Percentiles rank a stretch among this genome's conserved stretches.
phyloP scores from a whole-genome alignment of 768 basidiomycete species.

The Podaxis sp. region DNA sequence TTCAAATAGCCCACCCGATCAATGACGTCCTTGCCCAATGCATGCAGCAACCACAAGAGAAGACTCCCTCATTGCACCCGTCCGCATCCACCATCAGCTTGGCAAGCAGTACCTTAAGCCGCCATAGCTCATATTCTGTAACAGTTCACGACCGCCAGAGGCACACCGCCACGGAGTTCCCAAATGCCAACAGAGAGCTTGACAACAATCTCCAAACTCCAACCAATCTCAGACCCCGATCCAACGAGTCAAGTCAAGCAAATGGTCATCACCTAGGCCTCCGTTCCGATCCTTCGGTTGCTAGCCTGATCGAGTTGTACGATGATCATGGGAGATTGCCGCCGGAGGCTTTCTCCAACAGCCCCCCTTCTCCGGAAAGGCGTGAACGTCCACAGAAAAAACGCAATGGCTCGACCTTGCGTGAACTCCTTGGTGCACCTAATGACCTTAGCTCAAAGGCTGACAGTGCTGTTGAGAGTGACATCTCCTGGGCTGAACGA shows the following conservation, averaged over 20 bases:
- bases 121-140: slow-evolving; percentile 66
- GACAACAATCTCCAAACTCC: slow-evolving; percentile 26
- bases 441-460: slow-evolving; percentile 30
- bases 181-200: slow-evolving; percentile 50
- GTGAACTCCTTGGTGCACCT: slow-evolving; percentile 66
- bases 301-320: slow-evolving; percentile 69
- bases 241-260: slow-evolving; percentile 34
- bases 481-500: slow-evolving; percentile 84
- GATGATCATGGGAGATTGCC: slow-evolving; percentile 70
- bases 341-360: slow-evolving; percentile 63
- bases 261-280: slow-evolving; percentile 54
- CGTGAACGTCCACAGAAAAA: slow-evolving; percentile 40
- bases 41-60: slow-evolving; percentile 1
- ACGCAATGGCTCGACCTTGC: slow-evolving; percentile 69
- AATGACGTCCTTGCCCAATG: slow-evolving; percentile 38
- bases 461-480: slow-evolving; percentile 52
- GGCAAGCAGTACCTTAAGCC: slow-evolving; percentile 47
- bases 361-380: slow-evolving; percentile 35
- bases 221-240: slow-evolving; percentile 25
- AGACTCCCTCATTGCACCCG: slow-evolving; percentile 36
- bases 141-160: slow-evolving; percentile 61
- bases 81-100: slow-evolving; percentile 51
- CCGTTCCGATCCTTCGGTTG: slow-evolving; percentile 77
- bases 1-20: slow-evolving; percentile 59
- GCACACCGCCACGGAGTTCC: slow-evolving; percentile 59